Evolutionary conservation across 345 rosid genomes (phyloP).

Genomic region (Syzygium grande): DNA sequence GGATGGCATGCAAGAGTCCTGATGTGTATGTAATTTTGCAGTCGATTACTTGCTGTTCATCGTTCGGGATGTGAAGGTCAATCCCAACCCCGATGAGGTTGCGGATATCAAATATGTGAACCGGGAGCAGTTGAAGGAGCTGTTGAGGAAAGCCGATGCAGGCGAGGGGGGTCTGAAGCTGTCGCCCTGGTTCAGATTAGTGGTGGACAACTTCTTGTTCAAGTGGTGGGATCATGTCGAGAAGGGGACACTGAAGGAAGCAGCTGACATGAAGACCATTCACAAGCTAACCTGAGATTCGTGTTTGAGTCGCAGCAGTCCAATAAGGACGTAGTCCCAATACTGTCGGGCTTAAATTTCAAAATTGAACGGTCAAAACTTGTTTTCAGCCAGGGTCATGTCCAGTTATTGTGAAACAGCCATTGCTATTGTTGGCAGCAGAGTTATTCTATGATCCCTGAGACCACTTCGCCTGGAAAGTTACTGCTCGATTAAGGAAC

Average conservation of each 20-base stretch:
- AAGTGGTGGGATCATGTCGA: slow-evolving; percentile 96
- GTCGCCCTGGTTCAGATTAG: slow-evolving; percentile 93
- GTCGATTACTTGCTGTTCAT: slow-evolving; percentile 88
- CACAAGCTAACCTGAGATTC: slow-evolving; percentile 45
- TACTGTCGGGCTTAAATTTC: background rate
- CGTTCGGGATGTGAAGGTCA: slow-evolving; percentile 55
- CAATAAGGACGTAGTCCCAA: background rate
- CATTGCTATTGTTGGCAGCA: background rate
- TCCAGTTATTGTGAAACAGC: background rate
- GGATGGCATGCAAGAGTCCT: background rate
- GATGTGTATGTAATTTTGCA: slow-evolving; percentile 18
- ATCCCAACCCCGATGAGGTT: slow-evolving; percentile 91
- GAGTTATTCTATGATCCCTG: background rate
- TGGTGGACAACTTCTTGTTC: slow-evolving; percentile 87
- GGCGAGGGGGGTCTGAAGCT: slow-evolving; percentile 81
- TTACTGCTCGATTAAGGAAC: background rate
- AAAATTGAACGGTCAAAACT: background rate
- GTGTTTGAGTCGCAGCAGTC: background rate
- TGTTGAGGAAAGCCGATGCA: slow-evolving; percentile 77
- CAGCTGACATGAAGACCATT: slow-evolving; percentile 57
- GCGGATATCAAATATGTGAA: slow-evolving; percentile 73
- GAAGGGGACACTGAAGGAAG: slow-evolving; percentile 65
- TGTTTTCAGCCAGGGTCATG: background rate
- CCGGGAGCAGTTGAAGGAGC: slow-evolving; percentile 73
- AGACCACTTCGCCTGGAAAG: background rate